Percentiles rank a stretch among this genome's conserved stretches.
Evolutionary conservation across 108 stramenopile species (phyloP).

Genomic region (Bacterosira constricta): DNA sequence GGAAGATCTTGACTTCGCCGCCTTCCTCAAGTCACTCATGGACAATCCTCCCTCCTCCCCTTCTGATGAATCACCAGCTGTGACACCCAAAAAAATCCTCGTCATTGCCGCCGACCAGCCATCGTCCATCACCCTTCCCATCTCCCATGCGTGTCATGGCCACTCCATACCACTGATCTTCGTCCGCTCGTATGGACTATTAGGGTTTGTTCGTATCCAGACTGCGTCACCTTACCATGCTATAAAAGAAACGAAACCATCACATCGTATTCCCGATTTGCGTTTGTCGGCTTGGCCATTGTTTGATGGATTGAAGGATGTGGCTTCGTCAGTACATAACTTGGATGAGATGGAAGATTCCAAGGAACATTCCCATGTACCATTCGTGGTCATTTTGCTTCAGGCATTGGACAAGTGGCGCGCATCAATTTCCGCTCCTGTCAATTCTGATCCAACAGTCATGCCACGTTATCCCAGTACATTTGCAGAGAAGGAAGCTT

Average conservation of each 20-base stretch:
- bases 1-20: conserved; percentile 27
- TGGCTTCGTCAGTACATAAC: conserved; percentile 29
- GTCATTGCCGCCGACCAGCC: conserved; percentile 90
- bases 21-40: conserved; percentile 20
- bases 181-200: conserved; percentile 86
- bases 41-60: conserved; percentile 3
- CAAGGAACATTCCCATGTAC: conserved; percentile 82
- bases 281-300: conserved; percentile 55
- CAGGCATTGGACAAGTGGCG: conserved; percentile 63
- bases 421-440: conserved; percentile 7
- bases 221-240: conserved; percentile 52
- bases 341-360: conserved; percentile 54
- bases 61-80: background rate
- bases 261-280: conserved; percentile 70
- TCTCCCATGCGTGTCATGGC: conserved; percentile 63
- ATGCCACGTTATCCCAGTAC: conserved; percentile 50
- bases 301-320: conserved; percentile 56
- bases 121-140: conserved; percentile 51
- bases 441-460: conserved; percentile 4
- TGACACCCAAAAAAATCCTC: conserved; percentile 45
- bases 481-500: conserved; percentile 84
- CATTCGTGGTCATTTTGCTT: conserved; percentile 82
- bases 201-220: conserved; percentile 87
- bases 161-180: conserved; percentile 70
- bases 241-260: conserved; percentile 80